Base-by-base conservation (phyloP, 495 filamentous ascomycete genomes). In the Penicillium canescens region DNA sequence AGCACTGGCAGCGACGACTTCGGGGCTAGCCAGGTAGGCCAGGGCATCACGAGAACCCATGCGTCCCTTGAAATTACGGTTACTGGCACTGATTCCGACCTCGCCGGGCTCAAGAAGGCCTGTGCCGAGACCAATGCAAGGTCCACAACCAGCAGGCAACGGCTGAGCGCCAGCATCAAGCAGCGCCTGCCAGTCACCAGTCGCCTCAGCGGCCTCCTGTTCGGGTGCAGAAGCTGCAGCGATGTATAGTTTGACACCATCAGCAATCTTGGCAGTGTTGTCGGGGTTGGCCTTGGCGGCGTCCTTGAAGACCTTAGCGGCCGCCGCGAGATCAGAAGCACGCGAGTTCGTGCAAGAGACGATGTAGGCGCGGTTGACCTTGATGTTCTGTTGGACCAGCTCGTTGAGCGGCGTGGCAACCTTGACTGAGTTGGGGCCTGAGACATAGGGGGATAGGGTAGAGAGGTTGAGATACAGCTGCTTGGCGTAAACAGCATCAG, bases 401-500 rank as follows among this genome's bases (percentile, higher is more conserved):
- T 94, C 84, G 13, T 72, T 65, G 0, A 96, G 76, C 3, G 94
- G 91, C 0, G 86, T 96, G 0, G 87, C 84, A 9, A 77, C 64
- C 70, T 97, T 97, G 60, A 96, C 92, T 0, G 89, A 92, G 71
- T 97, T 96, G 0, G 94, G 93, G 0, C 94, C 94, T 1, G 93
- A 82, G 6, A 98, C 88, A 55, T 89, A 91, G 1, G 94, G 93
- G 2, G 89, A 86, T 8, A 97, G 81, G 0, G 89, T 90, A 0
- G 89, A 91, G 3, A 96, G 85, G 64, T 96, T 81, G 31, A 86
- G 66, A 61, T 84, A 88, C 9, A 98, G 78, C 26, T 81, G 71
- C 66, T 98, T 98, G 55, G 91, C 86, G 62, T 97, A 98, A 6
- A 75, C 78, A 0, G 91, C 91, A 26, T 82, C 88, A 34, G 82